Conservation (phyloP, 331 rosid genomes). For the Quercus phellos region DNA sequence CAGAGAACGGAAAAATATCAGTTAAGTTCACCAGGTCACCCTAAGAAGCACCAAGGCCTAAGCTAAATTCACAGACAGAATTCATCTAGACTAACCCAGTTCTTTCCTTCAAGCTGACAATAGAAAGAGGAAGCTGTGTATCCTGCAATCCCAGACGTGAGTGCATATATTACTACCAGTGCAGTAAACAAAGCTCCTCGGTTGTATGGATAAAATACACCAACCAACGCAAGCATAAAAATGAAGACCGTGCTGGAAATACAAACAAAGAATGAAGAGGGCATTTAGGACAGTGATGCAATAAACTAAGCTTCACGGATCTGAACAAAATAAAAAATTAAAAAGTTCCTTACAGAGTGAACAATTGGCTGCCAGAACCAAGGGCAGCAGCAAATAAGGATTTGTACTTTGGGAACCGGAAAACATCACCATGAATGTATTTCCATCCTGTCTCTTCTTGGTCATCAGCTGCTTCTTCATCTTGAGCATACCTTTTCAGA, state of each 20-base stretch:
- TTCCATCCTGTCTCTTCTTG: slow-evolving; percentile 99
- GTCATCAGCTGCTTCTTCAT: slow-evolving; percentile 97
- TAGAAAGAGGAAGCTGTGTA: slow-evolving; percentile 87
- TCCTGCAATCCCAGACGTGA: slow-evolving; percentile 96
- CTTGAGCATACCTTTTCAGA: slow-evolving; percentile 81
- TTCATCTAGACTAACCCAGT: slow-evolving; percentile 55
- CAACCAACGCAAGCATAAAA: slow-evolving; percentile 87
- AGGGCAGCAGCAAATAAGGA: slow-evolving; percentile 87
- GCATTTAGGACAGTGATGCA: neutral
- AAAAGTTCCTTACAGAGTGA: slow-evolving; percentile 72
- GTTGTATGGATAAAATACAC: slow-evolving; percentile 94
- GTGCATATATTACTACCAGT: slow-evolving; percentile 91
- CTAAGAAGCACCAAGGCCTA: slow-evolving; percentile 8
- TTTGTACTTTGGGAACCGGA: slow-evolving; percentile 80
- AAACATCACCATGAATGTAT: slow-evolving; percentile 94
- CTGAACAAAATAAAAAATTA: neutral
- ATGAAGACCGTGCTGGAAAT: slow-evolving; percentile 78
- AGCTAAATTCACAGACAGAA: neutral
- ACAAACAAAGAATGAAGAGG: slow-evolving; percentile 13
- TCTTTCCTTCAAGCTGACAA: slow-evolving; percentile 86
- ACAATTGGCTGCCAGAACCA: slow-evolving; percentile 94
- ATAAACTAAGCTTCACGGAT: neutral
- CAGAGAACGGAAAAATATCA: slow-evolving; percentile 23
- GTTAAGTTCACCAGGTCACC: slow-evolving; percentile 1
- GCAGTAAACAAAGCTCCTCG: slow-evolving; percentile 96